Base-by-base conservation (phyloP, 257 asterid species). In the Nicotiana knightiana region DNA sequence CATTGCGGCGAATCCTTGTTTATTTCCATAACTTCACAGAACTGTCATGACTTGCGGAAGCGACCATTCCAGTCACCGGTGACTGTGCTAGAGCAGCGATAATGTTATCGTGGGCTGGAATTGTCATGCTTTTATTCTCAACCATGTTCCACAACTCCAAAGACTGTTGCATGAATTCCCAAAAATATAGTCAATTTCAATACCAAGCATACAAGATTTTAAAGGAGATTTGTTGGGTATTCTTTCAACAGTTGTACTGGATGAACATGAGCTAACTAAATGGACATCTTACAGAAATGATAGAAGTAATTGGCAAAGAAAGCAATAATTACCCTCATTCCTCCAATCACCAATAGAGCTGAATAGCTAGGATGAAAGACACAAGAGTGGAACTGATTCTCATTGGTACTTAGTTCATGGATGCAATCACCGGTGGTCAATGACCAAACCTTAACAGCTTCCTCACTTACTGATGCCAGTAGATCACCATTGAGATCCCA, bases 21-120 rank as follows among this genome's bases (percentile, higher is more conserved):
- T 86, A 94, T 91, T 95, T 95, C 99, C 99, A 95, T 54, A 93
- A 84, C 94, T 95, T 95, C 46, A 95, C 94, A 1, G 97, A 93
- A 77, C 96, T 92, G 88, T 95, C 98, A 32, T 95, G 99, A 88
- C 99, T 93, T 64, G 96, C 99, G n/a, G 98, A 93, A 8, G 99
- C 97, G 26, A 95, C 97, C 98, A 88, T 92, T 82, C 98, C 98
- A 0, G 95, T 92, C 30, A 88, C 87, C 21, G 97, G 92, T 7
- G 99, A 93, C 85, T 93, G 98, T 1, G 97, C 98, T 88, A 95
- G 84, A 28, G 97, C 93, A 24, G 97, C 93, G 30, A 95, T 84
- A 84, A 95, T 91, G 87, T 85, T 85, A 85, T 93, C 97, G 18
- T 93, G 98, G 0, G 98, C 99, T 4, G 92, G 88, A 64, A 93